Conservation (phyloP, 129 eudicot species). For the Centella asiatica region DNA sequence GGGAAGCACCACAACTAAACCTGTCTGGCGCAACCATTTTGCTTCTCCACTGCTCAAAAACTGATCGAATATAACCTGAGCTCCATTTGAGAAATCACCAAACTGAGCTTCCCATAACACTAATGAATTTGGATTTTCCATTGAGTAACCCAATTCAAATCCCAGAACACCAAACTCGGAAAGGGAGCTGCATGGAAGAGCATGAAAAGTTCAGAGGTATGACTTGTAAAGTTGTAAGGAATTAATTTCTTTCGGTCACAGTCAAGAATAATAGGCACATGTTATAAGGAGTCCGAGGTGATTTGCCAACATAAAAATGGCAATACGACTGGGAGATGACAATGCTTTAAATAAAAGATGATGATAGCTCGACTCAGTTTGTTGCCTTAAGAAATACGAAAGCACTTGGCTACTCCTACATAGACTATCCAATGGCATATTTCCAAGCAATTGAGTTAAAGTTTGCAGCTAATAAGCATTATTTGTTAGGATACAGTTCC, state of each 20-base stretch:
- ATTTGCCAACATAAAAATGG: background rate
- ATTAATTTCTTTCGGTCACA: too few species aligned
- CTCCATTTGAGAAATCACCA: conserved; percentile 98
- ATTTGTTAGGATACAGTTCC: too few species aligned
- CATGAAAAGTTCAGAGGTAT: too few species aligned
- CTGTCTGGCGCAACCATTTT: conserved; percentile 96
- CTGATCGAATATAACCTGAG: conserved; percentile 96
- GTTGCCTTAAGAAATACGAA: too few species aligned
- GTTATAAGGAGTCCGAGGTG: background rate
- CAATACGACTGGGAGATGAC: background rate
- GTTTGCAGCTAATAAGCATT: too few species aligned
- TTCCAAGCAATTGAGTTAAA: too few species aligned
- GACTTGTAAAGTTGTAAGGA: too few species aligned
- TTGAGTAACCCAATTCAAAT: conserved; percentile 93
- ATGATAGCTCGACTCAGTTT: background rate
- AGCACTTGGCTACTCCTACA: too few species aligned
- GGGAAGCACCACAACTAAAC: conserved; percentile 85
- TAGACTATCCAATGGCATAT: too few species aligned
- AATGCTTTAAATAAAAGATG: too few species aligned
- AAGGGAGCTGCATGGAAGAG: conserved; percentile 60
- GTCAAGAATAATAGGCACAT: background rate
- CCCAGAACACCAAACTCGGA: conserved; percentile 98
- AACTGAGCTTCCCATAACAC: conserved; percentile 99
- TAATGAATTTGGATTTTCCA: conserved; percentile 98
- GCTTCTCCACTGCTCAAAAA: conserved; percentile 98